Base-by-base conservation (phyloP, 2,329 filamentous ascomycete genomes). In the Fusarium armeniacum region DNA sequence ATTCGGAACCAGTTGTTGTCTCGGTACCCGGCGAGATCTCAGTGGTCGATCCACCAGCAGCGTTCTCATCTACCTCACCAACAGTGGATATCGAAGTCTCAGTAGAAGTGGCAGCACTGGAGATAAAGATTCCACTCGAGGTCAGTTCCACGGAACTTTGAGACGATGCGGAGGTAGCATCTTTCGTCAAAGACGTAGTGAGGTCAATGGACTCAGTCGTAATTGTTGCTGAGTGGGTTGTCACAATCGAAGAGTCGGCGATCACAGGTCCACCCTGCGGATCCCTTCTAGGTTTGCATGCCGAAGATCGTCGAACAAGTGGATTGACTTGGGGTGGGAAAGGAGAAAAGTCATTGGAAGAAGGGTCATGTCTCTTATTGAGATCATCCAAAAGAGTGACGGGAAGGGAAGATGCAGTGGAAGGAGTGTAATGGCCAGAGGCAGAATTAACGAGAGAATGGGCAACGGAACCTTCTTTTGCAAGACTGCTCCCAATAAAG, bases 391-490 rank as follows among this genome's bases (percentile, higher is more conserved):
- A 66, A 69, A 28, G 65, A 66, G 60, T 22, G 55, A 62, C 46
- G 54, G 44, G 66, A 65, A 69, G 35, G 46, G 53, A 68, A 52
- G 51, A 13, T 32, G n/a, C 16, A 57, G 44, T 16, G 33, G 40
- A 69, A 69, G 30, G 65, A 69, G 51, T 52, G 65, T 52, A 54
- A 57, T 36, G 61, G 55, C 55, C 55, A 49, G 66, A 69, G 36
- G 61, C 52, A 69, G 65, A 69, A 51, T 65, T 32, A 69, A 69
- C 26, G 60, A 69, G 57, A 69, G 49, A 36, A 56, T 61, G 50
- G 45, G 32, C 26, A 69, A 69, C 66, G 16, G 65, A 58, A 69
- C 66, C 66, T 69, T 69, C 60, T 69, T 69, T 69, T 58, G 66
- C 65, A 62, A 69, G 35, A 50, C 66, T 40, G 44, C 61, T 54